phyloP scores from a whole-genome alignment of 1,139 yeast genomes.

The Pichia sp. region DNA sequence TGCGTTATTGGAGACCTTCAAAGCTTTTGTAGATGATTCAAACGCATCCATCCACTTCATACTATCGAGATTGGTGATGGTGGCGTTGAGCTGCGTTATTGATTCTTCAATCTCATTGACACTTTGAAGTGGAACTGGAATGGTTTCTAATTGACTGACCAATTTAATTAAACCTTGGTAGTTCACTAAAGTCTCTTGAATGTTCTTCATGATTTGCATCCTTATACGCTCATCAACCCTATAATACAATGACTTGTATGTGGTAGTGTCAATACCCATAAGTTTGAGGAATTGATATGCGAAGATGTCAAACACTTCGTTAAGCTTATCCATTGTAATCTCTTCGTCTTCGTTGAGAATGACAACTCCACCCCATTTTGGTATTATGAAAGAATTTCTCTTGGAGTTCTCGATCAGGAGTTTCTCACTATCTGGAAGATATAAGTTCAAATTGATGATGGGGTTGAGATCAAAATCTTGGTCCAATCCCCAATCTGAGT shows the following conservation, averaged over 20 bases:
- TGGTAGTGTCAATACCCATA: constrained; percentile 52
- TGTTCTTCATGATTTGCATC: constrained; percentile 47
- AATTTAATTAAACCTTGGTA: constrained; percentile 65
- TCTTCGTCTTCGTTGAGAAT: constrained; percentile 36
- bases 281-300: constrained; percentile 67
- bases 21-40: constrained; percentile 47
- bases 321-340: constrained; percentile 37
- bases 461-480: constrained; percentile 47
- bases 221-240: constrained; percentile 66
- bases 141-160: constrained; percentile 60
- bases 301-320: constrained; percentile 59
- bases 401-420: constrained; percentile 37
- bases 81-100: constrained; percentile 20
- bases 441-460: constrained; percentile 61
- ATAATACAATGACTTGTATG: constrained; percentile 48
- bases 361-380: constrained; percentile 83
- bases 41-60: constrained; percentile 40
- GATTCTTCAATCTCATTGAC: constrained; percentile 39
- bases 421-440: constrained; percentile 46
- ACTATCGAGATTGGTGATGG: constrained; percentile 11
- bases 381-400: constrained; percentile 68
- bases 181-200: constrained; percentile 44
- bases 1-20: constrained; percentile 59
- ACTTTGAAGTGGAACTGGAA: constrained; percentile 74
- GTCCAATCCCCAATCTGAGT: constrained; percentile 69